Evolutionary conservation across 306 rosid species (phyloP), one percentile per base, ranked within the genome.

Genomic region (Purshia tridentata): DNA sequence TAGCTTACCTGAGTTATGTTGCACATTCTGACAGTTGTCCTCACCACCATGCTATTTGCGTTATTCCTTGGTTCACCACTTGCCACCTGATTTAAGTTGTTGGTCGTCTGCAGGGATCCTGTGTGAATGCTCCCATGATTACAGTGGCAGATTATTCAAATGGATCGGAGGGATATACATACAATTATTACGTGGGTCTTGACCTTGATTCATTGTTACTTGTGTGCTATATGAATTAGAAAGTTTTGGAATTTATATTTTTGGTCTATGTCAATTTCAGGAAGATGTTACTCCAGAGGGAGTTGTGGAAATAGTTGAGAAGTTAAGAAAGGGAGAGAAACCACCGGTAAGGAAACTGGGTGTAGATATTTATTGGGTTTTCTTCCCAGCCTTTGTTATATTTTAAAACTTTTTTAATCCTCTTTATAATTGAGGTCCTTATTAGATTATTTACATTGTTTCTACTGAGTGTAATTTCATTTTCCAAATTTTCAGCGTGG

Each of bases 101-200:
- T 82, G 65, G 50, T 79, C 46, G 77, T 70, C 62, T 83, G 83
- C 86, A 95, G 99, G 99, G 99, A 69, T 90, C 88, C 77, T 95
- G 98, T 70, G 99, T 95, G 69, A 95, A 95, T 73, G 99, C 99
- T 62, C 98, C 99, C 52, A 95, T 95, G 99, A 90, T 95, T 70
- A 95, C 99, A 8, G 99, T 95, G 22, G 99, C 98, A 41, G 99
- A 95, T 78, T 95, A 95, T 82, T 95, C 99, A 10, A 91, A 87
- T 54, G 98, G 98, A 80, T 95, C 96, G 0, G 91, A 90, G 84
- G 98, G 96, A 78, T 95, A 95, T 71, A 76, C 97, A 4, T 95
- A 95, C 70, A 95, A 95, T 68, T 95, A 95, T 74, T 95, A 80
- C 75, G 99, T 94, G 67, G 8, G 97, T 80, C 72, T 55, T 37